Conservation (phyloP, 768 basidiomycete species). For the Kwoniella newhampshirensis region DNA sequence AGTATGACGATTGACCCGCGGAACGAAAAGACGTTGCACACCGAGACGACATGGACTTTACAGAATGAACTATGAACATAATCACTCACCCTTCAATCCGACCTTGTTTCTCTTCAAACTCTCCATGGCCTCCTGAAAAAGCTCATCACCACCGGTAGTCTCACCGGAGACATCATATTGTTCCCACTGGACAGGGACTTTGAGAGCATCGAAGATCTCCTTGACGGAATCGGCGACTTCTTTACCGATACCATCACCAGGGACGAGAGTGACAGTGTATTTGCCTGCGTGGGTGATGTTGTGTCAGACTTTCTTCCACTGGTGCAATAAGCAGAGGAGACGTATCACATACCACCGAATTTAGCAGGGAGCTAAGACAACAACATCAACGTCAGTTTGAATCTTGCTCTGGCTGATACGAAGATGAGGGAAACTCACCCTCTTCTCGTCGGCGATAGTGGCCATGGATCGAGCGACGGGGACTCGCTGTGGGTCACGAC, state of each 20-base stretch:
- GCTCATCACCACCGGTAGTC: constrained; percentile 86
- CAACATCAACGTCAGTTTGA: constrained; percentile 12
- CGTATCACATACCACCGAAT: constrained; percentile 42
- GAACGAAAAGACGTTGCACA: neutral
- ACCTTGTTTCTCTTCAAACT: constrained; percentile 95
- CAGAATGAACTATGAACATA: too few species aligned
- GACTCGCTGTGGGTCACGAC: constrained; percentile 4
- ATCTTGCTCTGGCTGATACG: neutral
- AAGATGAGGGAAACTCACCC: constrained; percentile 26
- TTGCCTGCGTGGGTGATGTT: constrained; percentile 28
- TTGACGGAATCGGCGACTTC: constrained; percentile 99
- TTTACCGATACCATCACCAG: constrained; percentile 94
- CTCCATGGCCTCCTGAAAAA: constrained; percentile 98
- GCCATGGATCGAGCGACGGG: constrained; percentile 37
- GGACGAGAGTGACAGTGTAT: constrained; percentile 79
- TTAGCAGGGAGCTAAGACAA: constrained; percentile 45
- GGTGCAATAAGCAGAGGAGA: neutral
- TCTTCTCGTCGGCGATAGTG: constrained; percentile 33
- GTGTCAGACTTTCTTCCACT: neutral
- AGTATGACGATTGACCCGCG: neutral
- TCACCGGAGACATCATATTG: constrained; percentile 97
- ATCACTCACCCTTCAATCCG: constrained; percentile 81
- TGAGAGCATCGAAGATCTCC: constrained; percentile 95
- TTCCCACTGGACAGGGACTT: constrained; percentile 98
- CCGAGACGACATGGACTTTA: too few species aligned